A percentile compares a stretch with the other conserved stretches of the same genome.
These are phyloP conservation scores for Crotalaria pallida DNA, from an alignment of 306 rosid genomes.

Conservation along the genomic window DNA sequence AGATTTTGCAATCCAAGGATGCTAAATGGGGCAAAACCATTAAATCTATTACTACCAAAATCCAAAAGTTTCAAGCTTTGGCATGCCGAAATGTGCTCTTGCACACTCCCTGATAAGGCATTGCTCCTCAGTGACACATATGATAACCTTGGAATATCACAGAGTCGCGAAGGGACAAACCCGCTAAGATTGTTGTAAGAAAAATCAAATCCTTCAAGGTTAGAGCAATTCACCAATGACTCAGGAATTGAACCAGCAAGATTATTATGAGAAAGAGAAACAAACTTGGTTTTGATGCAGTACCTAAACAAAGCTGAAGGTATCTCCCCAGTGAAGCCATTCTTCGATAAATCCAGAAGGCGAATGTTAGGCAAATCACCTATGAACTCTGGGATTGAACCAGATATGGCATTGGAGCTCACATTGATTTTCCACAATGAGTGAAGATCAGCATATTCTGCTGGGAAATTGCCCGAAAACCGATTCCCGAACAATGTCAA, in stretches of 20 bases:
- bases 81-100: conserved; percentile 47
- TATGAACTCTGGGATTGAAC: conserved; percentile 80
- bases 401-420: conserved; percentile 79
- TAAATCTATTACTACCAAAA: conserved; percentile 65
- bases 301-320: conserved; percentile 69
- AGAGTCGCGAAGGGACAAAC: conserved; percentile 51
- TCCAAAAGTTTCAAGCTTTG: conserved; percentile 66
- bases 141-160: conserved; percentile 65
- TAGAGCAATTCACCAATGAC: conserved; percentile 62
- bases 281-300: conserved; percentile 72
- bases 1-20: conserved; percentile 58
- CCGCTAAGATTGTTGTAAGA: conserved; percentile 82
- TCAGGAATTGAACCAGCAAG: conserved; percentile 72
- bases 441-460: conserved; percentile 52
- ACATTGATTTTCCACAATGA: conserved; percentile 90
- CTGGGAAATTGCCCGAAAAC: conserved; percentile 67
- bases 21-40: conserved; percentile 62
- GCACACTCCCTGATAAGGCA: conserved; percentile 63
- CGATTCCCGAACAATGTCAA: conserved; percentile 82
- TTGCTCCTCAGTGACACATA: conserved; percentile 70
- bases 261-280: conserved; percentile 70
- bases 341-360: conserved; percentile 84
- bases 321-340: conserved; percentile 72
- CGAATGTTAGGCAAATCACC: conserved; percentile 77
- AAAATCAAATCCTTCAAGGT: conserved; percentile 94